Conservation (phyloP, 768 basidiomycete species). For the Podaxis sp. region DNA sequence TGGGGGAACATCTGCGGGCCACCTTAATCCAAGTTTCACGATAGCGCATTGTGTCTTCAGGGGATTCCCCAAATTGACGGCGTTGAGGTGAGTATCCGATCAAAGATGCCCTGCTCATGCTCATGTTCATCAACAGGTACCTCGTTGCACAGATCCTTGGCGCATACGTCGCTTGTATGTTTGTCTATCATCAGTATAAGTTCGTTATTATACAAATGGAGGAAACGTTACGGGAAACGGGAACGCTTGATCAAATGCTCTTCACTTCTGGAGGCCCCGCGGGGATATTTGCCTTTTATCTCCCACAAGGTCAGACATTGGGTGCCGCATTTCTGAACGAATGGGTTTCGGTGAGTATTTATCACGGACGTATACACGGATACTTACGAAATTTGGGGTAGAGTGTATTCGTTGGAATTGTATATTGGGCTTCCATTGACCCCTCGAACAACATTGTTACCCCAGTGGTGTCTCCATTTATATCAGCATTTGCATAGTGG, state of each 20-base stretch:
- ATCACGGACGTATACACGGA: background rate
- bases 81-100: slow-evolving; percentile 8
- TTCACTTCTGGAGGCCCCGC: slow-evolving; percentile 17
- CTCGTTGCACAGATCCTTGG: slow-evolving; percentile 21
- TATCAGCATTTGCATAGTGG: slow-evolving; percentile 1
- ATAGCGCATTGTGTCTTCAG: slow-evolving; percentile 14
- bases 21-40: slow-evolving; percentile 17
- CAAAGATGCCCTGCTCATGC: background rate
- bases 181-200: slow-evolving; percentile 17
- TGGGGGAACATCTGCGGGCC: slow-evolving; percentile 16
- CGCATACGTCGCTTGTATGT: slow-evolving; percentile 16
- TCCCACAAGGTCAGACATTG: slow-evolving; percentile 16
- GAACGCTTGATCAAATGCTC: slow-evolving; percentile 1
- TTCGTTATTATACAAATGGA: slow-evolving; percentile 15
- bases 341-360: slow-evolving; percentile 11
- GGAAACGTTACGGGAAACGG: slow-evolving; percentile 6
- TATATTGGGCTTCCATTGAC: slow-evolving; percentile 11
- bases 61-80: slow-evolving; percentile 16
- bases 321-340: slow-evolving; percentile 17
- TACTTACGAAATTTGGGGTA: background rate
- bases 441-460: slow-evolving; percentile 5
- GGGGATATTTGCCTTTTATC: slow-evolving; percentile 20
- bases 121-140: slow-evolving; percentile 12
- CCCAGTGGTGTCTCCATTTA: slow-evolving; percentile 4
- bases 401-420: slow-evolving; percentile 12